These are phyloP conservation scores for Euryodendron excelsum DNA, from an alignment of 148 eudicot genomes.

Conservation along the genomic window DNA sequence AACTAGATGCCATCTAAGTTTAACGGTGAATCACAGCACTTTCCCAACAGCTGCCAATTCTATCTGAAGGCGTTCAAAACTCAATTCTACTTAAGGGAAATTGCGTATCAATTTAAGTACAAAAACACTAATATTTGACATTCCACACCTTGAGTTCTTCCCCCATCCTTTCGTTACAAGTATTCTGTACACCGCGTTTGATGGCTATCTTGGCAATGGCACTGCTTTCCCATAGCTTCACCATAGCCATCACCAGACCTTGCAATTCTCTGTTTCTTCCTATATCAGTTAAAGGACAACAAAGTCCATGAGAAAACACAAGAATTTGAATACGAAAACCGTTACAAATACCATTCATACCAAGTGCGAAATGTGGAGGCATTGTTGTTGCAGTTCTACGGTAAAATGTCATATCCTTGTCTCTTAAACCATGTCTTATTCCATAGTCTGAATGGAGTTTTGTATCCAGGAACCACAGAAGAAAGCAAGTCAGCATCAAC, in stretches of 20 bases:
- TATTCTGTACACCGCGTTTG: constrained; percentile 86
- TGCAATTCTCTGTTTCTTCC: constrained; percentile 92
- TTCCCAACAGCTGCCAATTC: background rate
- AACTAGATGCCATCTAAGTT: background rate
- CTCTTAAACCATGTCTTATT: constrained; percentile 44
- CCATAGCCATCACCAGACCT: constrained; percentile 90
- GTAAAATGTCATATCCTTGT: constrained; percentile 57
- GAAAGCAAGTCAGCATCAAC: constrained; percentile 97
- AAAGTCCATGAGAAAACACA: constrained; percentile 6
- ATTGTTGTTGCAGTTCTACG: constrained; percentile 67
- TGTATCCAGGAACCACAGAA: constrained; percentile 56
- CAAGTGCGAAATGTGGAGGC: constrained; percentile 95
- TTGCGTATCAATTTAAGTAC: background rate
- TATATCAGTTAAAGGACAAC: constrained; percentile 27
- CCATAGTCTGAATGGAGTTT: constrained; percentile 78
- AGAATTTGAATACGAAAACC: background rate
- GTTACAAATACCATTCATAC: constrained; percentile 33
- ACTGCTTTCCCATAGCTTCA: constrained; percentile 86
- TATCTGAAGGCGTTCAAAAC: background rate
- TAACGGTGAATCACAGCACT: background rate
- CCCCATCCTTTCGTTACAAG: constrained; percentile 87
- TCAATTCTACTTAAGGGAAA: background rate
- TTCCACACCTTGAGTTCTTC: constrained; percentile 79
- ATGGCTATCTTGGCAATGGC: constrained; percentile 97
- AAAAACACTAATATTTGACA: background rate